These are phyloP conservation scores for Eucalyptus cloeziana DNA, from an alignment of 345 rosid species.

Conservation along the genomic window DNA sequence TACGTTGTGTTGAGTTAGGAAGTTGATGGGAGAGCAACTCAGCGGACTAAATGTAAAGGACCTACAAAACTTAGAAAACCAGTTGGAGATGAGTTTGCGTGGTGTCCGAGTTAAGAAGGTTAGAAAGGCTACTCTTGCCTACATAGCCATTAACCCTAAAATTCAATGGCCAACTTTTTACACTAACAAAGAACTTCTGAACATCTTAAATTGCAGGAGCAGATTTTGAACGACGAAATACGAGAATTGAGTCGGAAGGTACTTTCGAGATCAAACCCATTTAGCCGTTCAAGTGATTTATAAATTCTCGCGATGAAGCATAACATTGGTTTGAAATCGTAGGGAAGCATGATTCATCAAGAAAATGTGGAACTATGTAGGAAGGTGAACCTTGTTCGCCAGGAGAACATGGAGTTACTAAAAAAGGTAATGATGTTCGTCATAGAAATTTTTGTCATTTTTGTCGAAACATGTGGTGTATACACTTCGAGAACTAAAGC, in stretches of 20 bases:
- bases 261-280: background rate
- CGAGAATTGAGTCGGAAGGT: constrained; percentile 3
- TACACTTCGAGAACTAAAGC: background rate
- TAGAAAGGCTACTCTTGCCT: background rate
- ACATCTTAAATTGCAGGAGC: background rate
- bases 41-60: constrained; percentile 42
- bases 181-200: background rate
- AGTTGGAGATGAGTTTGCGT: constrained; percentile 50
- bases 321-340: background rate
- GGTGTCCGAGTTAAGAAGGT: constrained; percentile 72
- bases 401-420: constrained; percentile 23
- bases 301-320: background rate
- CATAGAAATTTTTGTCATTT: background rate
- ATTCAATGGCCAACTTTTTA: background rate
- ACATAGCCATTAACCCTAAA: background rate
- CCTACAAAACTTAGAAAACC: constrained; percentile 46
- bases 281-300: background rate
- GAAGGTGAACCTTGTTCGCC: constrained; percentile 19
- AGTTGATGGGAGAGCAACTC: constrained; percentile 70
- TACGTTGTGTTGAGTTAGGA: constrained; percentile 19
- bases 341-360: constrained; percentile 19
- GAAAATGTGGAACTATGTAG: constrained; percentile 27
- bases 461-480: background rate
- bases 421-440: constrained; percentile 7
- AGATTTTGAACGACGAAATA: background rate